Evolutionary conservation across 2,329 filamentous ascomycete species (phyloP).

Genomic region (Epichloe typhina): DNA sequence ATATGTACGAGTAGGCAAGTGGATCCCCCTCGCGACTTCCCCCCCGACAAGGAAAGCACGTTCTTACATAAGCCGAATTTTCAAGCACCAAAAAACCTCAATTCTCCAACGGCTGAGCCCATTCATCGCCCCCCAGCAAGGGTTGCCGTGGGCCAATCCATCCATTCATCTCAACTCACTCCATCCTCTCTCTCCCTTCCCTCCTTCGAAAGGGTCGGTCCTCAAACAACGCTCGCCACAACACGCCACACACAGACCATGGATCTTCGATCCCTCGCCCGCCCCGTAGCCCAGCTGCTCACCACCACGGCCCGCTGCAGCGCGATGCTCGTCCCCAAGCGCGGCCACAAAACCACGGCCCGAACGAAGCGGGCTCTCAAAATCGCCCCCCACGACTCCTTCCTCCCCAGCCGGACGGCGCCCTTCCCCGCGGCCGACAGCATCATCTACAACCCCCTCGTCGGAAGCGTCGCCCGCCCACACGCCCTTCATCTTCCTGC

Average conservation of each 20-base stretch:
- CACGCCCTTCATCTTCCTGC: conserved; percentile 55
- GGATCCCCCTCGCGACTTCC: no score
- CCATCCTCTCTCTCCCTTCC: no score
- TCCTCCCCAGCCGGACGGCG: conserved; percentile 28
- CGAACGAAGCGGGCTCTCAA: conserved; percentile 46
- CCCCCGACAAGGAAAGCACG: no score
- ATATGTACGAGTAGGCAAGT: no score
- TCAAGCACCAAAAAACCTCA: no score
- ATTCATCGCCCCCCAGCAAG: no score
- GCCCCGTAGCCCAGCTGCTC: conserved; percentile 22
- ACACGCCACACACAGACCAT: conserved; percentile 12
- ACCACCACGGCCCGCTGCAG: conserved; percentile 12
- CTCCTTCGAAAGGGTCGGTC: no score
- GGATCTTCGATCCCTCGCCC: conserved; percentile 22
- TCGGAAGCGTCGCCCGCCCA: conserved; percentile 44
- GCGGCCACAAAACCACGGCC: conserved; percentile 36
- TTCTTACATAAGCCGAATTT: no score
- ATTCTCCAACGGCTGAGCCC: no score
- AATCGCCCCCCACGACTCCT: conserved; percentile 47
- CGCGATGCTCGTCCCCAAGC: conserved; percentile 14
- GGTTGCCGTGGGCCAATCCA: no score
- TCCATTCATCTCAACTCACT: no score
- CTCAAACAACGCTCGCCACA: not conserved
- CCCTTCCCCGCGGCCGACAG: conserved; percentile 20
- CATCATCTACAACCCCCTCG: conserved; percentile 45